Evolutionary conservation across 2,329 filamentous ascomycete genomes (phyloP).

Genomic region (Aspergillus viridinutans): DNA sequence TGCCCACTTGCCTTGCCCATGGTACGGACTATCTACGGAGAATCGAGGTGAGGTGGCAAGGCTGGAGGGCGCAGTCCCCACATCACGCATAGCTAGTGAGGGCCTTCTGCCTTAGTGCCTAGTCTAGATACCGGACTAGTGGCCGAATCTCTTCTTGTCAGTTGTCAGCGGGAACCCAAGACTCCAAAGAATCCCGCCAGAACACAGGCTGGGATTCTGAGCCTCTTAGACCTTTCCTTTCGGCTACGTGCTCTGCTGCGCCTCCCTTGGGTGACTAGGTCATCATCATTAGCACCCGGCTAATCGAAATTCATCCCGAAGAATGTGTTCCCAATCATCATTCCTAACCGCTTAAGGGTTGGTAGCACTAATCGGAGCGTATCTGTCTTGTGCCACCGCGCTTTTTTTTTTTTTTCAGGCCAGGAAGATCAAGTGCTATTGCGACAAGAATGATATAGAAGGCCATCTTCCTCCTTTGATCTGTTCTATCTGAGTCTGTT

Average conservation of each 20-base stretch:
- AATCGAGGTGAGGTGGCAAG: too few species aligned
- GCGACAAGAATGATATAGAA: background rate
- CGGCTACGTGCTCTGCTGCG: background rate
- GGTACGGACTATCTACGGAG: too few species aligned
- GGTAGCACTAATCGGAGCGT: background rate
- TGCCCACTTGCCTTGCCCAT: background rate
- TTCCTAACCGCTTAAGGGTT: background rate
- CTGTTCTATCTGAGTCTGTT: background rate
- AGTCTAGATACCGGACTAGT: too few species aligned
- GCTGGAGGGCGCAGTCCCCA: background rate
- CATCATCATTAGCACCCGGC: background rate
- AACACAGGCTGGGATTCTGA: background rate
- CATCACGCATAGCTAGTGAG: background rate
- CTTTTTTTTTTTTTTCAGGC: background rate
- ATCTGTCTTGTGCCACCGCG: background rate
- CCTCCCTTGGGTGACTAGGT: background rate
- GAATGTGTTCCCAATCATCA: background rate
- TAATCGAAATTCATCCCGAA: background rate
- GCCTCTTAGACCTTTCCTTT: background rate
- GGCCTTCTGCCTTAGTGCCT: background rate
- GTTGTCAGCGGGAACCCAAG: background rate
- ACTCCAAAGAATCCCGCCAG: background rate
- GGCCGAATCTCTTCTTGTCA: too few species aligned
- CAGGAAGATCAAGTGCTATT: background rate
- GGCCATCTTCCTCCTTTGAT: background rate